Conservation (phyloP, 2,329 filamentous ascomycete genomes). For the Nakataea oryzae region DNA sequence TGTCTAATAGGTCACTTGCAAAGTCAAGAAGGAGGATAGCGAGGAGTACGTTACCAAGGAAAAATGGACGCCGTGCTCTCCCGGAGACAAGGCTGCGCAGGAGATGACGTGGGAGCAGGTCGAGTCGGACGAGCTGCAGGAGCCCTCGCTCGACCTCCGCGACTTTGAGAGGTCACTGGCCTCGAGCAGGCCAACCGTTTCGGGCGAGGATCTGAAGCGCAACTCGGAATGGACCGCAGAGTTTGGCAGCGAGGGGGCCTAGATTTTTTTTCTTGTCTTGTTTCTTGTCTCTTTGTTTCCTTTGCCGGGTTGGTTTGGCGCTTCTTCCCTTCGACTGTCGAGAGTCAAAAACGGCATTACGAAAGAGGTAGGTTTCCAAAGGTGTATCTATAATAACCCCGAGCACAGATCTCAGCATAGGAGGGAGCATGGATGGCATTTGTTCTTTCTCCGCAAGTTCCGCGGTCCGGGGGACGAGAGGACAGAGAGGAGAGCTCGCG, state of each 20-base stretch:
- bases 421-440: neutral
- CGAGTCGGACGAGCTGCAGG: constrained; percentile 71
- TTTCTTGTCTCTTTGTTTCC: neutral
- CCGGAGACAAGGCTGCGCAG: constrained; percentile 71
- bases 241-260: constrained; percentile 82
- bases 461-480: neutral
- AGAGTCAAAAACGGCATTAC: neutral
- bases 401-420: neutral
- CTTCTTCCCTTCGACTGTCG: neutral
- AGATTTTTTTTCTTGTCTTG: neutral
- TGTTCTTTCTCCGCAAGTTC: neutral
- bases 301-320: no score
- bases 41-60: constrained; percentile 43
- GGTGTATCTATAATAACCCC: neutral
- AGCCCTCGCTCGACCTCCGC: constrained; percentile 77
- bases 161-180: constrained; percentile 93
- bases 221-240: constrained; percentile 93
- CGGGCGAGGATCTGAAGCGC: constrained; percentile 68
- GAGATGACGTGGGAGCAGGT: constrained; percentile 94
- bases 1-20: constrained; percentile 5
- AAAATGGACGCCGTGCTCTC: constrained; percentile 83
- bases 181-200: constrained; percentile 80
- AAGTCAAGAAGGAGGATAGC: neutral
- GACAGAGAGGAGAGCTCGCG: neutral
- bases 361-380: neutral